phyloP scores from a whole-genome alignment of 2,329 filamentous ascomycete species.

The Claviceps africana region DNA sequence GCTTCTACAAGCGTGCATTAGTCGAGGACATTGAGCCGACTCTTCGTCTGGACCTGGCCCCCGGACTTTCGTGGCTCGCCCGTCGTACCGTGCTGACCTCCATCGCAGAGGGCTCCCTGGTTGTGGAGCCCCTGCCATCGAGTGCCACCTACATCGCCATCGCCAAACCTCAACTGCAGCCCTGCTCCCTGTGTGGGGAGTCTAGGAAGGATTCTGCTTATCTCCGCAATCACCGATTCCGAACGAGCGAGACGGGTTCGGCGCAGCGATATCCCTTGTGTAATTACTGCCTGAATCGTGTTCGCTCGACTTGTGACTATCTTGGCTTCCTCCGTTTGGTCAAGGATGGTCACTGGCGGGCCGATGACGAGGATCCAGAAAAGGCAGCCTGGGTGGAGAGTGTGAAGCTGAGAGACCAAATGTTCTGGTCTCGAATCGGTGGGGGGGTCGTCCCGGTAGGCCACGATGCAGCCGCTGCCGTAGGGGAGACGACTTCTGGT shows the following conservation, averaged over 20 bases:
- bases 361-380: conserved; percentile 70
- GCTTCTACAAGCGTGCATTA: conserved; percentile 83
- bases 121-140: conserved; percentile 75
- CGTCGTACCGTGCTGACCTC: conserved; percentile 71
- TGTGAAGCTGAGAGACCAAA: conserved; percentile 74
- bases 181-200: conserved; percentile 86
- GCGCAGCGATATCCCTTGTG: conserved; percentile 85
- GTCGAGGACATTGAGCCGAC: conserved; percentile 92
- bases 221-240: conserved; percentile 72
- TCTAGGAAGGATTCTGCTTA: conserved; percentile 55
- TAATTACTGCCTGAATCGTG: conserved; percentile 68
- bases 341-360: conserved; percentile 82
- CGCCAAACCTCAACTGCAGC: conserved; percentile 41
- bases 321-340: conserved; percentile 82
- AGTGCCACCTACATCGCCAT: conserved; percentile 34
- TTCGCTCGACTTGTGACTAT: conserved; percentile 84
- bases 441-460: conserved; percentile 69
- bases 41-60: conserved; percentile 73
- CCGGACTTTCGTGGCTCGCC: conserved; percentile 85
- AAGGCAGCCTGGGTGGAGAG: conserved; percentile 91
- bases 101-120: conserved; percentile 70
- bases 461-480: conserved; percentile 12
- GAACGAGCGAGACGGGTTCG: conserved; percentile 72
- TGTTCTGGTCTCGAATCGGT: conserved; percentile 93
- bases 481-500: neutral